Percentiles rank a stretch among this genome's conserved stretches.
Evolutionary conservation across 257 asterid species (phyloP).

Genomic region (Plantago major): DNA sequence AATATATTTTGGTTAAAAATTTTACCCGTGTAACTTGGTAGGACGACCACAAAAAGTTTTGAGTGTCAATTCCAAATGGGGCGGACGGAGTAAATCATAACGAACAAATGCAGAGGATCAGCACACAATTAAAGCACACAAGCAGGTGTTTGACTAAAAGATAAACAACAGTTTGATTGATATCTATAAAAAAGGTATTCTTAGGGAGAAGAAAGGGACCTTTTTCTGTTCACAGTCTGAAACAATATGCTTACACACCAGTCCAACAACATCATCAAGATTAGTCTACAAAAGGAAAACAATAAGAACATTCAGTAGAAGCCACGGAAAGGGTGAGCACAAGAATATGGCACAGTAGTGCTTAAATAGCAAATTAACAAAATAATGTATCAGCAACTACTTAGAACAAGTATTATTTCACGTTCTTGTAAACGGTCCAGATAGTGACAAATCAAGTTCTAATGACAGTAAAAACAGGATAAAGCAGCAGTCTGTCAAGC

Average conservation of each 20-base stretch:
- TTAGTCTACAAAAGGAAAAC: conserved; percentile 49
- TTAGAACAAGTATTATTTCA: conserved; percentile 5
- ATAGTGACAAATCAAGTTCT: conserved; percentile 13
- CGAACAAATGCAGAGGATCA: no score
- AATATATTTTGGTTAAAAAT: no score
- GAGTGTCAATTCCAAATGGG: no score
- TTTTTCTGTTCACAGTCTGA: conserved; percentile 72
- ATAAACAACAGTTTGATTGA: no score
- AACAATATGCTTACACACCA: conserved; percentile 61
- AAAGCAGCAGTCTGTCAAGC: neutral
- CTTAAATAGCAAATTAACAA: no score
- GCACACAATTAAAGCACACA: no score
- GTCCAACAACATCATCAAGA: conserved; percentile 58
- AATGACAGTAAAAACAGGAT: conserved; percentile 2
- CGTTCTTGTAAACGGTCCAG: neutral
- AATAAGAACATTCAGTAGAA: conserved; percentile 17
- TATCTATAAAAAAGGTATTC: neutral
- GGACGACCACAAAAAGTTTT: no score
- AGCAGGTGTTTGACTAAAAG: no score
- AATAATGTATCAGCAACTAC: no score
- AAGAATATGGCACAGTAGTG: neutral
- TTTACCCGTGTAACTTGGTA: no score
- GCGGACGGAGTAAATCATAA: no score
- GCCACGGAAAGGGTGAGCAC: conserved; percentile 9
- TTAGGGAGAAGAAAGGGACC: conserved; percentile 42